phyloP scores from a whole-genome alignment of 352 stramenopile genomes.

The Pythium plurisporium region DNA sequence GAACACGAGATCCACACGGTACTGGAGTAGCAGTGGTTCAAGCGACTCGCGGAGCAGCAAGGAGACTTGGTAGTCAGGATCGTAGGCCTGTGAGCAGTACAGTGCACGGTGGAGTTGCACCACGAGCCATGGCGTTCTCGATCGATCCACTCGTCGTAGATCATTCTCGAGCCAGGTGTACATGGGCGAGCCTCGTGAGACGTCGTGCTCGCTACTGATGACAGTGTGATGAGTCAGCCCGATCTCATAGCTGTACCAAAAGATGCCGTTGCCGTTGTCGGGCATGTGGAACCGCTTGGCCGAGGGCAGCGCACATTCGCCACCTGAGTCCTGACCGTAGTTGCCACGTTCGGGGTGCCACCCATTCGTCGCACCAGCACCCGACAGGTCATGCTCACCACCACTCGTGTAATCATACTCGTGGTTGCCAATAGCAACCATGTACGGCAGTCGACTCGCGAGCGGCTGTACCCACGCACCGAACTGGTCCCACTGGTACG shows the following conservation, averaged over 20 bases:
- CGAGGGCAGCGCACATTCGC: slow-evolving; percentile 66
- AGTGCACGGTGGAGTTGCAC: slow-evolving; percentile 16
- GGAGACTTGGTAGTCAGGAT: slow-evolving; percentile 11
- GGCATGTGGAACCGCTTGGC: slow-evolving; percentile 55
- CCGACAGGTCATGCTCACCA: slow-evolving; percentile 12
- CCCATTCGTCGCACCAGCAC: slow-evolving; percentile 8
- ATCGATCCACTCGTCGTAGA: neutral
- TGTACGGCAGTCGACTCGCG: slow-evolving; percentile 59
- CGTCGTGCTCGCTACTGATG: slow-evolving; percentile 28
- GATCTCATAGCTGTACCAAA: slow-evolving; percentile 27
- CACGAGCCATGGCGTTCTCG: slow-evolving; percentile 26
- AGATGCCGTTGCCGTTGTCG: slow-evolving; percentile 25
- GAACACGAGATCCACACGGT: slow-evolving; percentile 25
- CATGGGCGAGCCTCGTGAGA: slow-evolving; percentile 15
- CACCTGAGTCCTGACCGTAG: slow-evolving; percentile 24
- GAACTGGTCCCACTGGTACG: slow-evolving; percentile 78
- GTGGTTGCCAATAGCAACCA: slow-evolving; percentile 42
- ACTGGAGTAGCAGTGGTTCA: slow-evolving; percentile 22
- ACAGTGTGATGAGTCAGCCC: slow-evolving; percentile 21
- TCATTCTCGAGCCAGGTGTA: slow-evolving; percentile 27
- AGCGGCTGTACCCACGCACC: slow-evolving; percentile 67
- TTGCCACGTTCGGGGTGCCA: slow-evolving; percentile 16
- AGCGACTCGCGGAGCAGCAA: slow-evolving; percentile 13
- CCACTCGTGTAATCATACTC: slow-evolving; percentile 36
- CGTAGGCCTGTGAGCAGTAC: slow-evolving; percentile 19